Conservation (phyloP, 352 stramenopile species). For the Halophytophthora batemanensis region DNA sequence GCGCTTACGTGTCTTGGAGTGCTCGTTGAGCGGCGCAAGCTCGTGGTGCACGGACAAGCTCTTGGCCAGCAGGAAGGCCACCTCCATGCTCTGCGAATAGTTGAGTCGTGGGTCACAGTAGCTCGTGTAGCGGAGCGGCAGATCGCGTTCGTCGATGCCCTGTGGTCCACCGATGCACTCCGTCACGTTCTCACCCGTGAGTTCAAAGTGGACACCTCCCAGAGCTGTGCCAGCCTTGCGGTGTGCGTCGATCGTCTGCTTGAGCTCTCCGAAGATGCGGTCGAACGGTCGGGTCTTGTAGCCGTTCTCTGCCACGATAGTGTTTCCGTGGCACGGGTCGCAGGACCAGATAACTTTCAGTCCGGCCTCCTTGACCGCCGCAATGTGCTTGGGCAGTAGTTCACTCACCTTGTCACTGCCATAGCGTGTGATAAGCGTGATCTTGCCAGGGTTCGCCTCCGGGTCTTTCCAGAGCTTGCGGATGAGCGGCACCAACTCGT, state of each 20-base stretch:
- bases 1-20: slow-evolving; percentile 54
- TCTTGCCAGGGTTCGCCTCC: slow-evolving; percentile 91
- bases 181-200: slow-evolving; percentile 98
- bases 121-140: slow-evolving; percentile 94
- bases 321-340: slow-evolving; percentile 97
- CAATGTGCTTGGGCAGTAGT: slow-evolving; percentile 95
- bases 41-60: slow-evolving; percentile 70
- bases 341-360: slow-evolving; percentile 96
- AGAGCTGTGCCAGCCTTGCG: slow-evolving; percentile 91
- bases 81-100: slow-evolving; percentile 97
- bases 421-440: slow-evolving; percentile 98
- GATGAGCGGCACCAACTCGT: slow-evolving; percentile 95
- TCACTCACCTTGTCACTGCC: slow-evolving; percentile 92
- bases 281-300: slow-evolving; percentile 98
- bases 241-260: slow-evolving; percentile 98
- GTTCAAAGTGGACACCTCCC: slow-evolving; percentile 95
- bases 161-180: slow-evolving; percentile 97
- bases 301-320: slow-evolving; percentile 93
- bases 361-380: slow-evolving; percentile 93
- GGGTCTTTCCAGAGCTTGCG: slow-evolving; percentile 94
- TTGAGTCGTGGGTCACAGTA: slow-evolving; percentile 98
- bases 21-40: slow-evolving; percentile 59
- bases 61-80: slow-evolving; percentile 97
- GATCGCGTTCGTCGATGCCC: slow-evolving; percentile 91
- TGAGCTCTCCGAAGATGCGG: slow-evolving; percentile 94